phyloP scores from a whole-genome alignment of 208 protist genomes.

The Crithidia expoeki region DNA sequence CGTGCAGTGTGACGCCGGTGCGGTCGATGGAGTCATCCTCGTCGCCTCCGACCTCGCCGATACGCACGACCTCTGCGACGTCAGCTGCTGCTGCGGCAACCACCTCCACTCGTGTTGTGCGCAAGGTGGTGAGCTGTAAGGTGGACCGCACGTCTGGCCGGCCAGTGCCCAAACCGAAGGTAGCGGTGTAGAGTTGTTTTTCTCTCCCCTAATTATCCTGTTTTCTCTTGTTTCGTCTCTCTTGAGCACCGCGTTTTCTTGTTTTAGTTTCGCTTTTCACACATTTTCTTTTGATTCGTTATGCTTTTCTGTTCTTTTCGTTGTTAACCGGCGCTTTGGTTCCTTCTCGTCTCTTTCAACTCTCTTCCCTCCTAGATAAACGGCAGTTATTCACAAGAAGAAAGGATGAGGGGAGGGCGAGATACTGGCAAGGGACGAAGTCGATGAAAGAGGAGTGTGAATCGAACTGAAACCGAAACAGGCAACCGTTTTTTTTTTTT shows the following conservation, averaged over 20 bases:
- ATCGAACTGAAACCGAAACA: not conserved
- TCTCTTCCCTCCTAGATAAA: not conserved
- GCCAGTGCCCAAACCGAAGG: slow-evolving; percentile 33
- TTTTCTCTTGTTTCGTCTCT: no score
- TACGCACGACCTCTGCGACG: slow-evolving; percentile 12
- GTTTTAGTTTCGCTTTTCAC: no score
- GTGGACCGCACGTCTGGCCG: slow-evolving; percentile 60
- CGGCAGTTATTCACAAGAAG: not conserved
- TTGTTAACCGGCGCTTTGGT: not conserved
- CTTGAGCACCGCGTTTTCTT: no score
- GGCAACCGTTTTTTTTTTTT: slow-evolving; percentile 6
- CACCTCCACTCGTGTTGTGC: slow-evolving; percentile 30
- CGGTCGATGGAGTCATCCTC: not conserved
- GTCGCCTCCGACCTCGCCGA: slow-evolving; percentile 4
- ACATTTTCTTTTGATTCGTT: not conserved
- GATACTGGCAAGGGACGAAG: not conserved
- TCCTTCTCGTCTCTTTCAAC: not conserved
- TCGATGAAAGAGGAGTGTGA: not conserved
- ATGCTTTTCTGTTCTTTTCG: not conserved
- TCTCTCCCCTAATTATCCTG: no score
- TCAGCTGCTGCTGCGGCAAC: not conserved
- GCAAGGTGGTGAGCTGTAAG: slow-evolving; percentile 45
- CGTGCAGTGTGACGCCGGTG: slow-evolving; percentile 2
- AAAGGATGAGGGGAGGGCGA: not conserved
- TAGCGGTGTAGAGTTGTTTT: slow-evolving; percentile 9